Conservation (phyloP, 345 rosid genomes). For the Carallia brachiata region DNA sequence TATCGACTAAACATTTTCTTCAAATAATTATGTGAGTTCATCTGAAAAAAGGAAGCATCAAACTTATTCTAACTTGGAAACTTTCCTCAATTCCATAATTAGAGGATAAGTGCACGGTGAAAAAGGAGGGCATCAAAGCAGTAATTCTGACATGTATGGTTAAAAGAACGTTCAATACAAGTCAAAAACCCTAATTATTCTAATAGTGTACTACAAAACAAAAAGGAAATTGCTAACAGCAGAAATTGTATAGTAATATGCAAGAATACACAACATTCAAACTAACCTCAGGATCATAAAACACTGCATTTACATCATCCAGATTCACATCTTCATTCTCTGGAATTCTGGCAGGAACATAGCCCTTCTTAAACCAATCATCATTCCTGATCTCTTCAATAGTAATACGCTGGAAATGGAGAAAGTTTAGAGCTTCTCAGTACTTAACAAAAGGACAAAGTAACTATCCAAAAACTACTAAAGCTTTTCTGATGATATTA, state of each 20-base stretch:
- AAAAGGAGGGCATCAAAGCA: neutral
- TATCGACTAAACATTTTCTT: too few species aligned
- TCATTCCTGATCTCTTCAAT: slow-evolving; percentile 70
- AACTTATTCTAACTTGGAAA: neutral
- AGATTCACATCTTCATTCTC: slow-evolving; percentile 90
- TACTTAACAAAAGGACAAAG: slow-evolving; percentile 9
- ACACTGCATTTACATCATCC: slow-evolving; percentile 91
- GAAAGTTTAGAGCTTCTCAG: slow-evolving; percentile 11
- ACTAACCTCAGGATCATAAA: slow-evolving; percentile 82
- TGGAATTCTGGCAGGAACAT: slow-evolving; percentile 61
- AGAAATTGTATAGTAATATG: neutral
- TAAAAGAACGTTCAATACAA: neutral
- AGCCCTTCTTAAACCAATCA: slow-evolving; percentile 76
- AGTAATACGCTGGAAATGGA: slow-evolving; percentile 68
- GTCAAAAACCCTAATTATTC: neutral
- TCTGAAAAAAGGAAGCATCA: neutral
- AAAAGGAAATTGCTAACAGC: neutral
- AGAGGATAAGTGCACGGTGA: neutral
- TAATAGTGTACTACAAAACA: too few species aligned
- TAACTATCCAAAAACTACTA: neutral
- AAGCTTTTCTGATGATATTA: slow-evolving; percentile 1
- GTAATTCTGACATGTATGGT: neutral
- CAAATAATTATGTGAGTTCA: too few species aligned
- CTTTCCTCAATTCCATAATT: neutral
- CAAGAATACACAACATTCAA: neutral